A percentile compares a stretch with the other conserved stretches of the same genome.
These are phyloP conservation scores for Venturia pyrina DNA, from an alignment of 2,329 filamentous ascomycete genomes.

Conservation along the genomic window DNA sequence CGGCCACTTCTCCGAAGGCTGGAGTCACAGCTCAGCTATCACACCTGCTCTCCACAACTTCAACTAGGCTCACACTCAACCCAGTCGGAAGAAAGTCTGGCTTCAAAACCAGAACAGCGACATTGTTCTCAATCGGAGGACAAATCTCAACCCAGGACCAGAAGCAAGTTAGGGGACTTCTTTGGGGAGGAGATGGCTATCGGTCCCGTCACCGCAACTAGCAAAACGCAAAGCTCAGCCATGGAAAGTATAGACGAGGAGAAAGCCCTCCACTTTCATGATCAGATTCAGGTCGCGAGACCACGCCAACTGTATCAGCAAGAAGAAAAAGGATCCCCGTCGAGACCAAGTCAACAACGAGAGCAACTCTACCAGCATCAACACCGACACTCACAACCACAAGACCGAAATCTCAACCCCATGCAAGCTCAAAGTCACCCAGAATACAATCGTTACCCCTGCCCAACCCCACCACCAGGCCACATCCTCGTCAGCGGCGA, in stretches of 20 bases:
- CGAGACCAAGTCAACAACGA: not conserved
- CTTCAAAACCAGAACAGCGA: not conserved
- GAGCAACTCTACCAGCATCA: not conserved
- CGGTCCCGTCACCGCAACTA: not conserved
- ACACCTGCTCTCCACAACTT: not conserved
- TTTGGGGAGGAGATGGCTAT: not conserved
- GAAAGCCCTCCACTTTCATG: not conserved
- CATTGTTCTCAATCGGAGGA: not conserved
- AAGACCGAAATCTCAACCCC: not conserved
- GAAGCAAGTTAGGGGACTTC: not conserved
- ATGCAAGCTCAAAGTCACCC: not conserved
- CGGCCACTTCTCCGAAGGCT: constrained; percentile 1
- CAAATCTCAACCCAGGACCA: not conserved
- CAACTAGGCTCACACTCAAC: not conserved
- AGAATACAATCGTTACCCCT: not conserved
- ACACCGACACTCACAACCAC: not conserved
- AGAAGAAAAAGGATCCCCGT: too few species aligned
- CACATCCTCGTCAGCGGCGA: not conserved
- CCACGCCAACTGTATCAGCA: not conserved
- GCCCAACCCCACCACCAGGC: not conserved
- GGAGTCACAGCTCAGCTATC: not conserved
- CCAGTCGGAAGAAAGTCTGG: not conserved
- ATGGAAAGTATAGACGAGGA: not conserved
- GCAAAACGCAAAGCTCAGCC: not conserved
- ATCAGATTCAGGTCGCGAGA: not conserved